phyloP scores from a whole-genome alignment of 2,329 filamentous ascomycete species.

The Falciphora oryzae region DNA sequence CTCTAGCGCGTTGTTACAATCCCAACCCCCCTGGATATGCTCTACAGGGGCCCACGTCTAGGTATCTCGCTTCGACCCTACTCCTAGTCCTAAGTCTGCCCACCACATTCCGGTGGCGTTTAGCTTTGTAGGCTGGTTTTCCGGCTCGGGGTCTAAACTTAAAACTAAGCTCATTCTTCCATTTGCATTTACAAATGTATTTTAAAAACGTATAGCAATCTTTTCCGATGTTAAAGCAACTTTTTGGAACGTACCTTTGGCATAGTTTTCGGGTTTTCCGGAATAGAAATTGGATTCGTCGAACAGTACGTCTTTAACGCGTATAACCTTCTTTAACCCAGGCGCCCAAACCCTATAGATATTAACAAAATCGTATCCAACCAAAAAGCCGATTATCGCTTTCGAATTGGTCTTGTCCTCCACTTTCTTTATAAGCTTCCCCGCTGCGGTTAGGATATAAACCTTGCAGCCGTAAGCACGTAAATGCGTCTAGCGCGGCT shows the following conservation, averaged over 20 bases:
- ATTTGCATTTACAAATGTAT: no score
- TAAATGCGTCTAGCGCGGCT: neutral
- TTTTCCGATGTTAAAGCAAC: neutral
- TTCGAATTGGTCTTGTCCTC: neutral
- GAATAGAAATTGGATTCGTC: neutral
- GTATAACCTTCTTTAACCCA: neutral
- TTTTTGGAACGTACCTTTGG: neutral
- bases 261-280: neutral
- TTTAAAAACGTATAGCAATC: neutral
- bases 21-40: no score
- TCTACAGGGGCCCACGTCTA: no score
- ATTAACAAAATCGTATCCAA: neutral
- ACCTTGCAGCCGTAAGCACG: neutral
- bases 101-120: neutral
- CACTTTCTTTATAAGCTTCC: neutral
- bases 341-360: neutral
- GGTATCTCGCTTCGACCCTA: no score
- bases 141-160: neutral
- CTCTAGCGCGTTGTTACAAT: no score
- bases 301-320: neutral
- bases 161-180: neutral
- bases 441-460: neutral
- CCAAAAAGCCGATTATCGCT: neutral
- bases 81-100: neutral
- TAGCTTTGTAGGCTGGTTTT: neutral